These are phyloP conservation scores for Tritrichomonas musculus DNA, from an alignment of 208 protist species.

Conservation along the genomic window DNA sequence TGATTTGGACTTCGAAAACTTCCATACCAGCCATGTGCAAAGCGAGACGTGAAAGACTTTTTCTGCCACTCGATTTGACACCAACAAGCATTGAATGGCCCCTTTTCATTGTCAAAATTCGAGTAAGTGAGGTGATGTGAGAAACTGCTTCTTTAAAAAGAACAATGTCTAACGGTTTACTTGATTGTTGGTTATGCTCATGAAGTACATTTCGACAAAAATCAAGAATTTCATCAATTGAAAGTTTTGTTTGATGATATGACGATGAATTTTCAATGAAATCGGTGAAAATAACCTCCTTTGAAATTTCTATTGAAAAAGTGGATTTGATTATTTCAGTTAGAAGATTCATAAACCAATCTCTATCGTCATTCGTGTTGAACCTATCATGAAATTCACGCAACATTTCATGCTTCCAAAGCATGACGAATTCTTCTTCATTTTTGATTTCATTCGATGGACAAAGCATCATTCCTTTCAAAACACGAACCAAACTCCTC, in stretches of 20 bases:
- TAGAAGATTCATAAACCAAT: conserved; percentile 63
- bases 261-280: conserved; percentile 40
- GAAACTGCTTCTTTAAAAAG: conserved; percentile 89
- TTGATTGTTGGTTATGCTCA: conserved; percentile 75
- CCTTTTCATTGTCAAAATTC: conserved; percentile 82
- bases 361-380: conserved; percentile 71
- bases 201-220: conserved; percentile 66
- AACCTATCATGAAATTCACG: conserved; percentile 91
- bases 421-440: conserved; percentile 49
- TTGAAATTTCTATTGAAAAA: neutral
- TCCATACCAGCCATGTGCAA: conserved; percentile 70
- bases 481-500: conserved; percentile 83
- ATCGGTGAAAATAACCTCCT: conserved; percentile 36
- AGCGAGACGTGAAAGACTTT: conserved; percentile 78
- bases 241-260: neutral
- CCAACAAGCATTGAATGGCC: conserved; percentile 86
- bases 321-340: conserved; percentile 36
- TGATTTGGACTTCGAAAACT: neutral
- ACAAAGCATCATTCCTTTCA: conserved; percentile 38
- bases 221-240: neutral
- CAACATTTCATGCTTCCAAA: conserved; percentile 87
- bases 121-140: conserved; percentile 81
- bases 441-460: conserved; percentile 40
- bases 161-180: conserved; percentile 77
- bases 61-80: conserved; percentile 85